Percentiles rank a stretch among this genome's conserved stretches.
Evolutionary conservation across 345 rosid genomes (phyloP).

Genomic region (Boechera retrofracta): DNA sequence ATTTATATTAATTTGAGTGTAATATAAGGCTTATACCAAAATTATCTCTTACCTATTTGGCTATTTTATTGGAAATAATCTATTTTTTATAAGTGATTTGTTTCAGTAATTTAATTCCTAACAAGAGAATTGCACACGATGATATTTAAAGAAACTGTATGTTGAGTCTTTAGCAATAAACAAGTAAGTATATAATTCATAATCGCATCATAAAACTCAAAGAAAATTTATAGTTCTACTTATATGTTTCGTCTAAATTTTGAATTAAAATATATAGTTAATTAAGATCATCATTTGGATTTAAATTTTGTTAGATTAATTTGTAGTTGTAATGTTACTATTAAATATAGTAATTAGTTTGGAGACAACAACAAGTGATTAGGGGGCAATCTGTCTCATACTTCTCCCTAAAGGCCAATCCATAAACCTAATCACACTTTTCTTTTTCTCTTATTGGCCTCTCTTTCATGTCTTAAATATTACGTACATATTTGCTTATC

Average conservation of each 20-base stretch:
- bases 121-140: no score
- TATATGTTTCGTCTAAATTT: background rate
- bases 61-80: no score
- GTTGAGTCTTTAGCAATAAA: no score
- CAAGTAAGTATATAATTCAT: background rate
- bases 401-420: slow-evolving; percentile 17
- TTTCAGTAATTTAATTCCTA: no score
- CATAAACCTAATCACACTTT: background rate
- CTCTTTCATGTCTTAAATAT: background rate
- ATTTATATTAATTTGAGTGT: background rate
- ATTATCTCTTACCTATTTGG: background rate
- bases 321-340: background rate
- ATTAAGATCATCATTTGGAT: background rate
- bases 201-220: no score
- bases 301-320: background rate
- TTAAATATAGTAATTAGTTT: background rate
- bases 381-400: slow-evolving; percentile 3
- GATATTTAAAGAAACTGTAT: no score
- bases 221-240: background rate
- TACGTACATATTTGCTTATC: background rate
- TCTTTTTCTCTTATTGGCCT: background rate
- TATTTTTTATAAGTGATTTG: no score
- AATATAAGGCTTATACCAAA: background rate
- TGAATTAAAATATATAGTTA: background rate
- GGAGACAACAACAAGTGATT: slow-evolving; percentile 5